A percentile compares a stretch with the other conserved stretches of the same genome.
phyloP scores from a whole-genome alignment of 2,329 filamentous ascomycete species.

The Epichloe coenophiala region DNA sequence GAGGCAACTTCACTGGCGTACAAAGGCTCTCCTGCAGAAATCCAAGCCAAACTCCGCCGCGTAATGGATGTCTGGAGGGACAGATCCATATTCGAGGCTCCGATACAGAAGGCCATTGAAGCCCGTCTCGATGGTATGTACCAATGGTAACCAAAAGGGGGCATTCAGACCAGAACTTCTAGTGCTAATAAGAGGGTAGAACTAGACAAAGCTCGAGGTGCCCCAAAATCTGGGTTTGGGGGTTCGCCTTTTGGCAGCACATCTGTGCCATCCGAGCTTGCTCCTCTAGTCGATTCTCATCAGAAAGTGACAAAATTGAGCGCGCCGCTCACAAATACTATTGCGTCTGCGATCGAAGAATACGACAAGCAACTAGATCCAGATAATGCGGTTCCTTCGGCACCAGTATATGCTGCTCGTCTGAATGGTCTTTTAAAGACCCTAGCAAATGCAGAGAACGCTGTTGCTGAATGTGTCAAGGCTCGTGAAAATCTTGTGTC shows the following conservation, averaged over 20 bases:
- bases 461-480: slow-evolving; percentile 80
- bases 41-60: slow-evolving; percentile 75
- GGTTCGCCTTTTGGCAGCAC: slow-evolving; percentile 45
- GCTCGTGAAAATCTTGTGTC: slow-evolving; percentile 65
- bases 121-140: slow-evolving; percentile 59
- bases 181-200: slow-evolving; percentile 27
- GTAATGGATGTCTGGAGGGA: slow-evolving; percentile 94
- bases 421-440: slow-evolving; percentile 83
- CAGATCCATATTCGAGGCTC: slow-evolving; percentile 66
- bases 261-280: slow-evolving; percentile 61
- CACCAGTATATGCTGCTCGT: slow-evolving; percentile 82
- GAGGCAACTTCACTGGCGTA: slow-evolving; percentile 88
- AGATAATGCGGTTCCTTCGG: slow-evolving; percentile 53
- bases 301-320: slow-evolving; percentile 61
- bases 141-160: too few species aligned
- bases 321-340: slow-evolving; percentile 49
- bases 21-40: slow-evolving; percentile 71
- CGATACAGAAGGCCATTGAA: slow-evolving; percentile 73
- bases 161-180: not conserved
- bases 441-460: slow-evolving; percentile 75
- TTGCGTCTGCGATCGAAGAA: slow-evolving; percentile 63
- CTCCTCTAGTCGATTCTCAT: slow-evolving; percentile 60
- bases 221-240: slow-evolving; percentile 37
- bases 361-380: slow-evolving; percentile 75
- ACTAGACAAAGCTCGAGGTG: slow-evolving; percentile 46